Conservation (phyloP, 2,329 filamentous ascomycete species). For the Cyphellophora europaea region DNA sequence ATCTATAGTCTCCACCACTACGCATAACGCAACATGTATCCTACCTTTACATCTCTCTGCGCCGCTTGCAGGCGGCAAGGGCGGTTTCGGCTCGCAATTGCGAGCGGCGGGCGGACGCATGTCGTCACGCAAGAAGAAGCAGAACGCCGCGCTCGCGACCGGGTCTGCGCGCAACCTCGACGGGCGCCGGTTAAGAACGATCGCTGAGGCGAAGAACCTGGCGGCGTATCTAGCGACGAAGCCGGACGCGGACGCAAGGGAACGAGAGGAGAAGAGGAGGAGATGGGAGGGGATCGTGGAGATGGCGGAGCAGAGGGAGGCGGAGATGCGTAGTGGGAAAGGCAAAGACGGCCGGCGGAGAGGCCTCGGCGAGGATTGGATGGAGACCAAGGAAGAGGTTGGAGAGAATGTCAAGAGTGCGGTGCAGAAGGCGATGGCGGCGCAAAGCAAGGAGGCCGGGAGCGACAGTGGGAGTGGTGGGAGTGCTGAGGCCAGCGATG, state of each 20-base stretch:
- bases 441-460: conserved; percentile 32
- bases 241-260: conserved; percentile 91
- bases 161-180: conserved; percentile 90
- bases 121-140: conserved; percentile 79
- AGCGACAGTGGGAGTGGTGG: conserved; percentile 23
- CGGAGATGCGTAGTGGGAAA: conserved; percentile 67
- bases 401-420: conserved; percentile 74
- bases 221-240: conserved; percentile 93
- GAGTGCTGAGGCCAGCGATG: conserved; percentile 27
- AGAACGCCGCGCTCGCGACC: conserved; percentile 46
- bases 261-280: conserved; percentile 75
- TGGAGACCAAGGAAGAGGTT: conserved; percentile 88
- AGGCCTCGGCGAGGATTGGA: conserved; percentile 72
- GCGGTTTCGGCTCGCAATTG: conserved; percentile 93
- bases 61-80: conserved; percentile 84
- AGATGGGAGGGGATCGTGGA: conserved; percentile 86
- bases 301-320: conserved; percentile 69
- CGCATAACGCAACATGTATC: conserved; percentile 13
- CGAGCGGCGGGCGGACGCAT: conserved; percentile 95
- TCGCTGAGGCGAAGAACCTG: conserved; percentile 88
- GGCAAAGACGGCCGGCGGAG: conserved; percentile 43
- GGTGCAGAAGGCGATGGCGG: conserved; percentile 60
- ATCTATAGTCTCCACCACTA: conserved; percentile 42
- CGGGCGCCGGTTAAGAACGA: conserved; percentile 77
- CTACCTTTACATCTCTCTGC: conserved; percentile 74